These are phyloP conservation scores for Lunularia cruciata DNA, from an alignment of 225 moss, liverwort and hornwort species.

Conservation along the genomic window DNA sequence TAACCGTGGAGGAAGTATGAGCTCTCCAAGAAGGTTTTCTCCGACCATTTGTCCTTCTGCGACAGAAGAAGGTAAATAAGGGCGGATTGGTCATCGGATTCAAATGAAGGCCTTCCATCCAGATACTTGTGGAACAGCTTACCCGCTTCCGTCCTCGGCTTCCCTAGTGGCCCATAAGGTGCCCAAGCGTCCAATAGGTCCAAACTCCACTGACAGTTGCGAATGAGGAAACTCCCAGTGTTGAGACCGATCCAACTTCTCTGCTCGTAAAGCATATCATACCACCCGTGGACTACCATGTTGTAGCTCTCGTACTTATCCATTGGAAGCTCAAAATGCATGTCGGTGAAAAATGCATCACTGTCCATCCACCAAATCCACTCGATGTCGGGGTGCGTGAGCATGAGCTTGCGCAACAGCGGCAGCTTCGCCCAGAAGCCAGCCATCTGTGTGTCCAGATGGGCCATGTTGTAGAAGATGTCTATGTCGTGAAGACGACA, in stretches of 20 bases:
- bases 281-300: constrained; percentile 47
- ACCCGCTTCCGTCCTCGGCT: constrained; percentile 39
- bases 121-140: constrained; percentile 36
- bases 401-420: constrained; percentile 45
- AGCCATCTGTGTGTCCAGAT: constrained; percentile 38
- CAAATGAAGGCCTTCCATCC: constrained; percentile 36
- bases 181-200: constrained; percentile 48
- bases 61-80: constrained; percentile 37
- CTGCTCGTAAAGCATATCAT: constrained; percentile 37
- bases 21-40: constrained; percentile 40
- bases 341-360: constrained; percentile 46
- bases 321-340: constrained; percentile 46
- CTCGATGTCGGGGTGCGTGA: constrained; percentile 39
- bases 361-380: constrained; percentile 55
- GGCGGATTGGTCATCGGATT: constrained; percentile 48
- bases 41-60: constrained; percentile 36
- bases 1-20: constrained; percentile 45
- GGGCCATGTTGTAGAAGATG: constrained; percentile 49
- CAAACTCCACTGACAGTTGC: constrained; percentile 47
- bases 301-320: constrained; percentile 36
- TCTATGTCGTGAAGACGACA: constrained; percentile 48
- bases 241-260: constrained; percentile 49
- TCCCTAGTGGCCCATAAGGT: constrained; percentile 33
- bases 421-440: constrained; percentile 49
- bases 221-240: constrained; percentile 39